Percentiles rank a stretch among this genome's conserved stretches.
phyloP scores from a whole-genome alignment of 192 early-diverging fungal genomes.

The Backusella psychrophila region DNA sequence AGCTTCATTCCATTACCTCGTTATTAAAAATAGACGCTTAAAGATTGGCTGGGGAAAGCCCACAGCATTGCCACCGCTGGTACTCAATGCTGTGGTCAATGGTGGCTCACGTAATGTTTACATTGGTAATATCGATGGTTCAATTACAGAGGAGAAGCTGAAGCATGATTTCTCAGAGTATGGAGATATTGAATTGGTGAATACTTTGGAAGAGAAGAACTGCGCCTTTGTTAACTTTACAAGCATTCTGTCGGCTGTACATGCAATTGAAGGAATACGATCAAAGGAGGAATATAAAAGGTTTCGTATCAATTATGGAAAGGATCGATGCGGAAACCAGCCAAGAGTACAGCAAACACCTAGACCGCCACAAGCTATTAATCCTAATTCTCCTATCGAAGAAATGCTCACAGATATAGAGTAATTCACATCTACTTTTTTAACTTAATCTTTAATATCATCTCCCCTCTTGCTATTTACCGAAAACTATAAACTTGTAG shows the following conservation, averaged over 20 bases:
- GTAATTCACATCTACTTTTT: background rate
- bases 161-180: constrained; percentile 73
- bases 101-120: constrained; percentile 82
- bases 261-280: constrained; percentile 72
- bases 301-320: constrained; percentile 76
- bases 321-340: constrained; percentile 85
- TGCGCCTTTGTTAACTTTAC: constrained; percentile 88
- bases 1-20: constrained; percentile 56
- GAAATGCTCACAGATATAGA: background rate
- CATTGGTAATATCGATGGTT: constrained; percentile 66
- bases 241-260: constrained; percentile 70
- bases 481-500: background rate
- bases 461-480: background rate
- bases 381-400: background rate
- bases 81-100: constrained; percentile 56
- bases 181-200: constrained; percentile 88
- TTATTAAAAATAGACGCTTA: constrained; percentile 70
- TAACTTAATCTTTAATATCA: background rate
- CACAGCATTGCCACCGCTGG: constrained; percentile 45
- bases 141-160: constrained; percentile 66
- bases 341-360: constrained; percentile 37
- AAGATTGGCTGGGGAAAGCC: constrained; percentile 85
- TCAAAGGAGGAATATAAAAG: constrained; percentile 57
- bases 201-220: constrained; percentile 78
- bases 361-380: background rate